Percentiles rank a stretch among this genome's conserved stretches.
Evolutionary conservation across 805 yeast genomes (phyloP).

Genomic region (Hagleromyces aurorensis): DNA sequence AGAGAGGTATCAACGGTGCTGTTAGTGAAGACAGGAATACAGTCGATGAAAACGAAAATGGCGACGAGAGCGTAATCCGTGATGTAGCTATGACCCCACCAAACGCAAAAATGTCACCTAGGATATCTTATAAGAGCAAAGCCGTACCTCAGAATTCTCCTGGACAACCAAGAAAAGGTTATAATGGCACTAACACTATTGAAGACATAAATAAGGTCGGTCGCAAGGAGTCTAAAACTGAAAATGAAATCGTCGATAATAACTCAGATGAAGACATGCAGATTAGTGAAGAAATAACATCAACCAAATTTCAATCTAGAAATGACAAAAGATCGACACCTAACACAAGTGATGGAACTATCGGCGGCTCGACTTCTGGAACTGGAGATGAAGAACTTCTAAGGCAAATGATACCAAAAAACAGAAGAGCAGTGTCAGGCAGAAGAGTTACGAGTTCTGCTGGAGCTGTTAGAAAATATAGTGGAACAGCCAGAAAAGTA

Average conservation of each 20-base stretch:
- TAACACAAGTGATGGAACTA: too few relatives aligned
- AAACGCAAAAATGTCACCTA: slow-evolving; percentile 29
- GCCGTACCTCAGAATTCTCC: slow-evolving; percentile 85
- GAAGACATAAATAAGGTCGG: slow-evolving; percentile 24
- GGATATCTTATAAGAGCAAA: slow-evolving; percentile 25
- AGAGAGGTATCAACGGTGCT: too few relatives aligned
- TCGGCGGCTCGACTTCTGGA: too few relatives aligned
- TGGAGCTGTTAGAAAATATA: slow-evolving; percentile 29
- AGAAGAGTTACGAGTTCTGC: slow-evolving; percentile 28
- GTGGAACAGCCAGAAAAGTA: slow-evolving; percentile 27
- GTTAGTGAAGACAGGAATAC: slow-evolving; percentile 7
- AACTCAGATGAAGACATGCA: slow-evolving; percentile 26
- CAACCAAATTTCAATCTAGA: too few relatives aligned
- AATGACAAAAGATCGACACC: too few relatives aligned
- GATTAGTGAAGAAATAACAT: slow-evolving; percentile 1
- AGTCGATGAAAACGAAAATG: slow-evolving; percentile 12
- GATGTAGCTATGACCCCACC: slow-evolving; percentile 29
- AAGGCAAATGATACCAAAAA: slow-evolving; percentile 27
- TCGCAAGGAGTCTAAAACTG: slow-evolving; percentile 10
- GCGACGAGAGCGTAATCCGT: slow-evolving; percentile 10
- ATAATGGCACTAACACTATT: slow-evolving; percentile 29
- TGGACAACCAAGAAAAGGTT: slow-evolving; percentile 85
- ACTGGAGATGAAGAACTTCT: slow-evolving; percentile 17
- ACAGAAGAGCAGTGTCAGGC: slow-evolving; percentile 26
- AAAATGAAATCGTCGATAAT: slow-evolving; percentile 13